phyloP scores from a whole-genome alignment of 2,329 filamentous ascomycete genomes.

The Ophiostoma himal-ulmi region DNA sequence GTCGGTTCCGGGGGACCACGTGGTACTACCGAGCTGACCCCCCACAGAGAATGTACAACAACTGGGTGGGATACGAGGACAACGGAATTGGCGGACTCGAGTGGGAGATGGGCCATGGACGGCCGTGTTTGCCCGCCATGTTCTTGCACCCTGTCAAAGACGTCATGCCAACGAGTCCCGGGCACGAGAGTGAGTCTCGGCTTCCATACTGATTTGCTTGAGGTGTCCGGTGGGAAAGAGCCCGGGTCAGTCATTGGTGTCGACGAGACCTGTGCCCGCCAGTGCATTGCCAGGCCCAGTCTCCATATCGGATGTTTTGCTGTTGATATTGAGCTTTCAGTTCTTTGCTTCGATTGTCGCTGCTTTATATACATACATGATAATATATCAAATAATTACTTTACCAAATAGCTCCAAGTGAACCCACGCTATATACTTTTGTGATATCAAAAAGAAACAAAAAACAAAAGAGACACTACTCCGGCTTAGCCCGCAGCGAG shows the following conservation, averaged over 20 bases:
- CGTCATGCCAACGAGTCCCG: constrained; percentile 45
- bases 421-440: neutral
- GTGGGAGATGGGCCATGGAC: constrained; percentile 53
- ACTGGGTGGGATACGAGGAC: constrained; percentile 57
- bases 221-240: neutral
- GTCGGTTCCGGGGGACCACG: constrained; percentile 51
- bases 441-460: neutral
- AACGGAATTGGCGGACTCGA: constrained; percentile 47
- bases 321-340: neutral
- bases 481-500: constrained; percentile 55
- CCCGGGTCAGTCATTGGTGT: neutral
- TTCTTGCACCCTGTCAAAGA: constrained; percentile 57
- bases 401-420: neutral
- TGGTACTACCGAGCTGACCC: constrained; percentile 57
- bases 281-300: neutral
- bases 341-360: neutral
- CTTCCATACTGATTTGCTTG: constrained; percentile 33
- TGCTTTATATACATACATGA: neutral
- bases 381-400: neutral
- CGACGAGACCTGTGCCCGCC: neutral
- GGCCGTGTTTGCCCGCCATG: constrained; percentile 53
- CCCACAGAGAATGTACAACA: constrained; percentile 55
- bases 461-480: neutral
- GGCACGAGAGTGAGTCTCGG: constrained; percentile 38
- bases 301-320: neutral